Evolutionary conservation across 495 filamentous ascomycete genomes (phyloP), one percentile per base, ranked within the genome.

Genomic region (Lichina pygmaea): DNA sequence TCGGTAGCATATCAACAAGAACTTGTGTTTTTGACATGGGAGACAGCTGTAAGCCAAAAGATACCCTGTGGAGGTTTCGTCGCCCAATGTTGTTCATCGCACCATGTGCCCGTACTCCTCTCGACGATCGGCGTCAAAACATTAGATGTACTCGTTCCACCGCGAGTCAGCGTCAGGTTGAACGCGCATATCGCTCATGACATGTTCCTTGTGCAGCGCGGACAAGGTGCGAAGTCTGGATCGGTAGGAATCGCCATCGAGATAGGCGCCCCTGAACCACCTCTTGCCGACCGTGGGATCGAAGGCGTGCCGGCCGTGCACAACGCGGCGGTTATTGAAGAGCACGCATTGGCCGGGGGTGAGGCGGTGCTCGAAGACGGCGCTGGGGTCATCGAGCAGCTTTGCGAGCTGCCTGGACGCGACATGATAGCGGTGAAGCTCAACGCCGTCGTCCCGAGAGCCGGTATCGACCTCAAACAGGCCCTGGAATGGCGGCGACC

Each of bases 251-350:
- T 92, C 80, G 5, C 68, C 59, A 43, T 83, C 73, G 8, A 94
- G 62, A 62, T 93, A 94, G 0, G 81, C 65, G 4, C 86, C 86
- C 54, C 80, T 83, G 16, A 93, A 57, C 82, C 82, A 92, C 42
- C 85, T 61, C 43, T 72, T 44, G 6, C 73, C 74, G 0, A 66
- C 65, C 0, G 46, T 38, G 7, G 68, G 60, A 50, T 78, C 66
- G 59, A 93, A 95, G 37, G 71, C 64, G 8, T 62, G 63, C 24
- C 86, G 64, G 0, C 79, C 86, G 61, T 95, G 86, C 34, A 86
- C 54, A 6, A 86, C 62, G 7, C 83, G 66, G 17, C 72, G 58
- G 54, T 95, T 95, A 51, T 84, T 72, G 57, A 95, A 93, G 12
- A 95, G 68, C 31, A 79, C 82, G 51, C 80, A 86, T 47, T 86